Evolutionary conservation across 495 filamentous ascomycete genomes (phyloP), one percentile per base, ranked within the genome.

Genomic region (Chaetomium tenue): DNA sequence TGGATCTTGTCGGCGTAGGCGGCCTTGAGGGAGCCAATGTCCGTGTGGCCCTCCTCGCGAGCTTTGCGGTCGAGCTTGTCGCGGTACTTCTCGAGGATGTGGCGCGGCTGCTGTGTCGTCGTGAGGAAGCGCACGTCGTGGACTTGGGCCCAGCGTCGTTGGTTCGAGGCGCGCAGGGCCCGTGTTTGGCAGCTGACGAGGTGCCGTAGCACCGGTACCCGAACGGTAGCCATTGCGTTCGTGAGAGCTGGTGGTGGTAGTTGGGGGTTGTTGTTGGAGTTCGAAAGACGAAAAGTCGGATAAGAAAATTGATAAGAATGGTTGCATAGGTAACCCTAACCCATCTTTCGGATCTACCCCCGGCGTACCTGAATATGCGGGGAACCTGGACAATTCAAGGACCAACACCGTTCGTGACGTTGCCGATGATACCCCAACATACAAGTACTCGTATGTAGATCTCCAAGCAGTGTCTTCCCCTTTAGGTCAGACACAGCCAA

Each of bases 41-140:
- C 86, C 0, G 79, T 77, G 33, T 89, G 84, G 6, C 94, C 93
- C 75, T 95, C 84, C 71, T 88, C 79, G 75, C 87, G 87, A 42
- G 92, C 92, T 76, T 97, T 98, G 66, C 83, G 77, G 64, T 89
- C 83, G 53, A 98, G 88, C 81, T 97, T 95, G 65, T 87, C 82
- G 66, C 85, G 84, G 79, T 98, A 98, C 74, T 90, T 96, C 65
- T 96, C 92, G 47, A 88, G 69, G 22, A 97, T 78, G 67, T 78
- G 82, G 39, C 87, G 86, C 28, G 51, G 84, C 16, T 65, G 69
- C 76, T 80, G 73, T 30, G 81, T 79, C 33, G 80, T 81, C 25
- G 88, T 89, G 22, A 96, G 81, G 81, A 94, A 96, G 50, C 93
- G 91, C 51, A 95, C 87, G 77, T 97, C 91, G 76, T 93, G 90